A percentile compares a stretch with the other conserved stretches of the same genome.
Conservation (phyloP, 2,329 filamentous ascomycete genomes). For the Cladobotryum protrusum region DNA sequence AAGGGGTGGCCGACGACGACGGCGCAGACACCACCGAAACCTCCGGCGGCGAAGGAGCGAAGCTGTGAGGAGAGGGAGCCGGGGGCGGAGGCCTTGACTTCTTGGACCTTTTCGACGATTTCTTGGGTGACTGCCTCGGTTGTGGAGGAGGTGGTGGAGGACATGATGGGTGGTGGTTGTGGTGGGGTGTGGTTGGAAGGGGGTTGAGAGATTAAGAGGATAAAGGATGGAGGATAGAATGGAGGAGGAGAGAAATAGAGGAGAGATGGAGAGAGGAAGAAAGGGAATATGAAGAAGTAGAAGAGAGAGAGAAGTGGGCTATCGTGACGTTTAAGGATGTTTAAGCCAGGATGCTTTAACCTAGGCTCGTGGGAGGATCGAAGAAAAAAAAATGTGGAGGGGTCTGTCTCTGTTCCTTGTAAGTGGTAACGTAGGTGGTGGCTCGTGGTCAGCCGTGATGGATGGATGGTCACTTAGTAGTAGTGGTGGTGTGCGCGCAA, state of each 20-base stretch:
- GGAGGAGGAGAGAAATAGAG: not conserved
- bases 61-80: slow-evolving; percentile 45
- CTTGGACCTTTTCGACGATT: slow-evolving; percentile 26
- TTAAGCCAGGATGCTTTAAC: no score
- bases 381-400: not conserved
- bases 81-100: slow-evolving; percentile 16
- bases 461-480: not conserved
- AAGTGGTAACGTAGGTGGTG: not conserved
- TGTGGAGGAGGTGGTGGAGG: slow-evolving; percentile 29
- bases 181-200: not conserved
- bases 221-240: slow-evolving; percentile 4
- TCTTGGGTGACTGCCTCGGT: slow-evolving; percentile 12
- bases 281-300: not conserved
- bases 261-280: slow-evolving; percentile 6
- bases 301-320: not conserved
- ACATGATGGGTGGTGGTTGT: slow-evolving; percentile 29
- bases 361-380: not conserved
- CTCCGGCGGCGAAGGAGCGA: slow-evolving; percentile 80
- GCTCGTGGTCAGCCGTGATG: not conserved
- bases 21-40: slow-evolving; percentile 88
- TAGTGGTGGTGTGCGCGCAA: not conserved
- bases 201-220: not conserved
- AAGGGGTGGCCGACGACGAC: slow-evolving; percentile 95
- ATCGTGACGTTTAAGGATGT: not conserved
- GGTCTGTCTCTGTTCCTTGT: no score